Evolutionary conservation across 176 grass and related monocot species (phyloP), one percentile per base, ranked within the genome.

Genomic region (Aegilops umbellulata): DNA sequence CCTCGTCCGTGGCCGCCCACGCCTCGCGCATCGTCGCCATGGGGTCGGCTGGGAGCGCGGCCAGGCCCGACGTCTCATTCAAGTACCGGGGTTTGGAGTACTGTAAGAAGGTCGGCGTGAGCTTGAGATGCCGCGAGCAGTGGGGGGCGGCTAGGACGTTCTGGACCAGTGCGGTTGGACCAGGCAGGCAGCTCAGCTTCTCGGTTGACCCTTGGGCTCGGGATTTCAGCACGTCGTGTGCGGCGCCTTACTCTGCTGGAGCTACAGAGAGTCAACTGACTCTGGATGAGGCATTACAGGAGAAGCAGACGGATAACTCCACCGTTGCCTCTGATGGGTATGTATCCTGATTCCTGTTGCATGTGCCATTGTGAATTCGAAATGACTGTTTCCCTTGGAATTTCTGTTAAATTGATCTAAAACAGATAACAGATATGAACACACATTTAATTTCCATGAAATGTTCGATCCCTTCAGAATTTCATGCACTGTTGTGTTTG

Each of bases 211-310:
- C 74, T 31, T 88, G 90, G 88, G 16, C 64, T 49, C 84, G 68
- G 53, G 75, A 87, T 41, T 92, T 92, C 36, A 84, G 64, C 64
- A 80, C 71, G 1, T 90, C 80, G 2, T 92, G 90, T 85, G 78
- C 39, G 15, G 75, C 88, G 1, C 87, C 94, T 15, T 96, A 85
- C 77, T 94, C 90, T 81, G 85, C 88, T 23, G 92, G 92, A 65
- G 88, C 90, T 24, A 89, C 92, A 77, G 94, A 89, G 67, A 69
- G 83, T 69, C 90, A 98, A 2, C 62, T 98, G 17, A 90, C 94
- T 2, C 85, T 95, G n/a, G 90, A 90, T 89, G 93, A 92, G 57
- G 38, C 68, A 53, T 22, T 80, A 62, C 76, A 17, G 84, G 93
- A 90, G n/a, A 85, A 90, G 65, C 86, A 92, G 89, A 89, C 77